phyloP scores from a whole-genome alignment of 2,329 filamentous ascomycete species.

The Rhynchosporium graminicola region DNA sequence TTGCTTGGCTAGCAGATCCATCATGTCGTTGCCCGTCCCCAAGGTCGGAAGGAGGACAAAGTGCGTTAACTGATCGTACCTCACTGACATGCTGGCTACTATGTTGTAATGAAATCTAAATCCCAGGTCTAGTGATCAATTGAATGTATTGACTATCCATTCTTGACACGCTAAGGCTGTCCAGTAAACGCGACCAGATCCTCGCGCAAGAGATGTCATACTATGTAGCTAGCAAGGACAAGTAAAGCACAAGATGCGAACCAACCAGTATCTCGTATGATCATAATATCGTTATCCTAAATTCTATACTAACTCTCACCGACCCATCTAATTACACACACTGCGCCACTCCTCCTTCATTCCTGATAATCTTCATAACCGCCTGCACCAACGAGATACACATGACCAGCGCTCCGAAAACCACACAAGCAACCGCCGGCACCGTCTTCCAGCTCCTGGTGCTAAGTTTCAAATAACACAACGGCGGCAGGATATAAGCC shows the following conservation, averaged over 20 bases:
- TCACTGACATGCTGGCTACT: no score
- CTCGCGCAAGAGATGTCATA: no score
- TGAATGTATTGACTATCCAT: no score
- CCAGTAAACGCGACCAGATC: no score
- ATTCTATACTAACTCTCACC: constrained; percentile 21
- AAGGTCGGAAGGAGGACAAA: not conserved
- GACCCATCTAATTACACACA: constrained; percentile 25
- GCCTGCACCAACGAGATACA: constrained; percentile 75
- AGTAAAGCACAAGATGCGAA: not conserved
- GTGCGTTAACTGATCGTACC: no score
- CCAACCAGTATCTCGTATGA: not conserved
- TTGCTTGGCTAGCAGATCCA: no score
- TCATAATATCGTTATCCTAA: constrained; percentile 21
- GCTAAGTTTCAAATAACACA: constrained; percentile 94
- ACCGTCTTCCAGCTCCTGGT: constrained; percentile 73
- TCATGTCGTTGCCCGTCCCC: no score
- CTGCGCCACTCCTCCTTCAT: constrained; percentile 35
- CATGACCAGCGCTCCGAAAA: constrained; percentile 81
- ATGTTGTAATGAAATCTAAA: no score
- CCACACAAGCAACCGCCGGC: constrained; percentile 70
- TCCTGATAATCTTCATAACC: constrained; percentile 60
- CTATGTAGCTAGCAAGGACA: no score
- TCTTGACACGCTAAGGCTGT: no score
- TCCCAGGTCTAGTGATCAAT: no score
- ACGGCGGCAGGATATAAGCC: constrained; percentile 90